Conservation (phyloP, 345 rosid species). For the Odontarrhena argentea region DNA sequence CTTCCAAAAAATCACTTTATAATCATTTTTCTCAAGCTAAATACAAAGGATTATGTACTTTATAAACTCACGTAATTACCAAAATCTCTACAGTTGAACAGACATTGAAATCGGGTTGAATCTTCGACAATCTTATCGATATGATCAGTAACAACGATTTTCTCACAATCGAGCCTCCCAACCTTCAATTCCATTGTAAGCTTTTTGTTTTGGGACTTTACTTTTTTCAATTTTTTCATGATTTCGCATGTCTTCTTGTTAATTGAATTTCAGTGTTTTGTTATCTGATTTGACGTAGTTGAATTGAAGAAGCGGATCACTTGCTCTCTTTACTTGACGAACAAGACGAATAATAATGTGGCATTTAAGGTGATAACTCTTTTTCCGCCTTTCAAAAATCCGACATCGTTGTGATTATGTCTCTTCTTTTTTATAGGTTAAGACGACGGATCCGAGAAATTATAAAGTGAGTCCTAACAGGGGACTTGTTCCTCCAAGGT, state of each 20-base stretch:
- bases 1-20: no score
- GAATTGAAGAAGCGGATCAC: conserved; percentile 72
- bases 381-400: neutral
- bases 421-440: conserved; percentile 46
- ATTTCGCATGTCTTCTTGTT: neutral
- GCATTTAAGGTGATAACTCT: conserved; percentile 59
- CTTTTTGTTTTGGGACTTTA: conserved; percentile 40
- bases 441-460: conserved; percentile 71
- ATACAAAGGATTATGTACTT: no score
- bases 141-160: conserved; percentile 61
- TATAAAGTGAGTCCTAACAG: conserved; percentile 79
- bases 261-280: neutral
- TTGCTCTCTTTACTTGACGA: conserved; percentile 62
- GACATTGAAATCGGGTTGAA: no score
- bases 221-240: neutral
- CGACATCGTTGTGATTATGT: neutral
- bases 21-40: no score
- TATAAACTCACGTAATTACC: no score
- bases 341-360: conserved; percentile 63
- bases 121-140: neutral
- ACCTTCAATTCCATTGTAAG: conserved; percentile 74
- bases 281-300: conserved; percentile 43
- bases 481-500: conserved; percentile 55
- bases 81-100: no score
- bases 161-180: conserved; percentile 58